phyloP scores from a whole-genome alignment of 1,284 basidiomycete genomes.

The Crepidotus sp. region DNA sequence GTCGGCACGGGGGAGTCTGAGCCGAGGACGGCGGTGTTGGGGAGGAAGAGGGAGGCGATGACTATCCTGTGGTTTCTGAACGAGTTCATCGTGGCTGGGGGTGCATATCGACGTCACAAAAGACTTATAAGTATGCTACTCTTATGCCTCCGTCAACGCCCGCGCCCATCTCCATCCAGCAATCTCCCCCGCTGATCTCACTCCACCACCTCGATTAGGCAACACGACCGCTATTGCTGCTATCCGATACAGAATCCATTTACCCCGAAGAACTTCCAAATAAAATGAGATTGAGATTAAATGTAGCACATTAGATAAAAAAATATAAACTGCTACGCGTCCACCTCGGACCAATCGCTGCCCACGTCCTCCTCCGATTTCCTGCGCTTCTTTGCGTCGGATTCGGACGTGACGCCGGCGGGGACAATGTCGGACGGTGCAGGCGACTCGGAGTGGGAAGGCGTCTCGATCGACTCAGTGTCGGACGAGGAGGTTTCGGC shows the following conservation, averaged over 20 bases:
- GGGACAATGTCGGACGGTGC: slow-evolving; percentile 11
- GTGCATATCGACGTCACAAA: slow-evolving; percentile 5
- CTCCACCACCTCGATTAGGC: background rate
- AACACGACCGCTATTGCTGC: too few species aligned
- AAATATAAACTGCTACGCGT: too few species aligned
- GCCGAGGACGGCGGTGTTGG: slow-evolving; percentile 55
- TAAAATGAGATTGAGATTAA: too few species aligned
- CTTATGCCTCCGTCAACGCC: background rate
- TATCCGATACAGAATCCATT: background rate
- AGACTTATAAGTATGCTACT: too few species aligned
- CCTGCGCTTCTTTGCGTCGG: slow-evolving; percentile 2
- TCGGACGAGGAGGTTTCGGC: background rate
- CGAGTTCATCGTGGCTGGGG: slow-evolving; percentile 41
- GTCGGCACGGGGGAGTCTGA: slow-evolving; percentile 33
- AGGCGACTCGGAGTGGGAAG: background rate
- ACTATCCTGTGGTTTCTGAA: slow-evolving; percentile 62
- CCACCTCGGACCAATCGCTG: slow-evolving; percentile 26
- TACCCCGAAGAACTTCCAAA: background rate
- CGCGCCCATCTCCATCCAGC: background rate
- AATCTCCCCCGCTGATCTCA: background rate
- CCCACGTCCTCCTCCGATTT: slow-evolving; percentile 15
- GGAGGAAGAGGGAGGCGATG: slow-evolving; percentile 73
- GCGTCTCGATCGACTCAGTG: slow-evolving; percentile 7
- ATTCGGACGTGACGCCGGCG: slow-evolving; percentile 4
- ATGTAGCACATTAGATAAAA: too few species aligned